These are phyloP conservation scores for Trypanosoma congolense DNA, from an alignment of 208 protist species.

Conservation along the genomic window DNA sequence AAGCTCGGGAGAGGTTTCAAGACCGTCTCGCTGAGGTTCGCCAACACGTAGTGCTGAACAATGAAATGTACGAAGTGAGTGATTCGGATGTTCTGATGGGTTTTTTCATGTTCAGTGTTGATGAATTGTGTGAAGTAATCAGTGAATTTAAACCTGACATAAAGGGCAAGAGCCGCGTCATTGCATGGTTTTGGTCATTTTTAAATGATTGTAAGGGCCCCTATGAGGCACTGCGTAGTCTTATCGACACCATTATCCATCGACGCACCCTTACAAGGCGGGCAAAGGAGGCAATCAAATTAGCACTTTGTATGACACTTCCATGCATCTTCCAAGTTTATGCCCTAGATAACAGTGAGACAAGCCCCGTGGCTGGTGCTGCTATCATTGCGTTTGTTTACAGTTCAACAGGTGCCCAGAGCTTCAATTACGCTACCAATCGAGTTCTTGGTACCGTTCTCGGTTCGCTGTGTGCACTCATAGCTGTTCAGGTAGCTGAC, in stretches of 20 bases:
- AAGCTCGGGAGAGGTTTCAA: conserved; percentile 79
- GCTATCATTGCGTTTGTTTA: conserved; percentile 87
- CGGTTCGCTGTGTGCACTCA: conserved; percentile 58
- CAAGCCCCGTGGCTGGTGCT: conserved; percentile 79
- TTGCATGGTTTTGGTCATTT: conserved; percentile 39
- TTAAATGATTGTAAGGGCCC: conserved; percentile 65
- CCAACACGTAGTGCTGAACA: conserved; percentile 85
- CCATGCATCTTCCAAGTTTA: conserved; percentile 86
- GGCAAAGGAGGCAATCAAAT: conserved; percentile 88
- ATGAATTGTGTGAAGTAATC: conserved; percentile 85
- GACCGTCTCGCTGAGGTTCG: conserved; percentile 75
- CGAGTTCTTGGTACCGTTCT: conserved; percentile 85
- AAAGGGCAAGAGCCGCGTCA: conserved; percentile 41
- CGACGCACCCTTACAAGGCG: conserved; percentile 67
- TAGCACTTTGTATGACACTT: conserved; percentile 82
- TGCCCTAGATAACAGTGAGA: conserved; percentile 58
- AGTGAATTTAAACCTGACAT: conserved; percentile 54
- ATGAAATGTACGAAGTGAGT: conserved; percentile 88
- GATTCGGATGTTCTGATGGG: conserved; percentile 85
- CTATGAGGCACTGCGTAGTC: conserved; percentile 42
- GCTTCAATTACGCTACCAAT: conserved; percentile 84
- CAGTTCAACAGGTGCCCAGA: conserved; percentile 83
- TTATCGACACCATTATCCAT: conserved; percentile 45
- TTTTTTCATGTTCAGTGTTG: conserved; percentile 89
- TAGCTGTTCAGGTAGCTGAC: conserved; percentile 69